Conservation (phyloP, 345 rosid species). For the Abelmoschus esculentus region DNA sequence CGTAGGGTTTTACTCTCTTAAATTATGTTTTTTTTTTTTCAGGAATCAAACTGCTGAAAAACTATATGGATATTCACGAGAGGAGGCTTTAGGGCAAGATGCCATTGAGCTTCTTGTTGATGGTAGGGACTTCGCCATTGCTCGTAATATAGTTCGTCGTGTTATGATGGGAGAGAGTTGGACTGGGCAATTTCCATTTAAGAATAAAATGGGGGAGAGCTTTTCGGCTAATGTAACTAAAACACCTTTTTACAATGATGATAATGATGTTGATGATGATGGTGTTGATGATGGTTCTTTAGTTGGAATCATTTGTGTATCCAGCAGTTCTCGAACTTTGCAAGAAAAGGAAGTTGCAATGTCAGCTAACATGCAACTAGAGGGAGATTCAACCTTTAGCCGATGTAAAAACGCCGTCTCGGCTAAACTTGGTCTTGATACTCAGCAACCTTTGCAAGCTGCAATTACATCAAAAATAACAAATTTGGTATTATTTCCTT, state of each 20-base stretch:
- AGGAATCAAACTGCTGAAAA: constrained; percentile 88
- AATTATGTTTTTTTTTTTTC: constrained; percentile 15
- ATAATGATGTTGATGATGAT: constrained; percentile 34
- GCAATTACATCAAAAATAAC: constrained; percentile 89
- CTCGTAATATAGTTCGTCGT: constrained; percentile 40
- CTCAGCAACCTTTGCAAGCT: constrained; percentile 84
- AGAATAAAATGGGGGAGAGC: constrained; percentile 62
- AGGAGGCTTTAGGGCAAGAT: constrained; percentile 73
- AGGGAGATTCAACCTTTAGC: constrained; percentile 42
- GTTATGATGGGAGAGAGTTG: constrained; percentile 66
- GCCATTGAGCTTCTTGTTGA: constrained; percentile 64
- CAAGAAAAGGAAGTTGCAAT: constrained; percentile 30
- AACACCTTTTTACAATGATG: constrained; percentile 73
- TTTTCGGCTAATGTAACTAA: constrained; percentile 54
- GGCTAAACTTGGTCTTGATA: constrained; percentile 75
- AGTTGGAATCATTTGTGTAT: constrained; percentile 72
- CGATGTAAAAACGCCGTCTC: constrained; percentile 41
- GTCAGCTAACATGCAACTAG: constrained; percentile 28
- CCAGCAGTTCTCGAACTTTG: constrained; percentile 49
- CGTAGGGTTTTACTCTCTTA: neutral
- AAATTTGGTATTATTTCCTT: constrained; percentile 50
- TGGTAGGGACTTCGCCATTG: constrained; percentile 47
- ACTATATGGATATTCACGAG: constrained; percentile 70
- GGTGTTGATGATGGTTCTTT: constrained; percentile 24
- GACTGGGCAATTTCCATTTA: constrained; percentile 88